A percentile compares a stretch with the other conserved stretches of the same genome.
phyloP scores from a whole-genome alignment of 1,139 yeast species.

The Taiozyma sp. region DNA sequence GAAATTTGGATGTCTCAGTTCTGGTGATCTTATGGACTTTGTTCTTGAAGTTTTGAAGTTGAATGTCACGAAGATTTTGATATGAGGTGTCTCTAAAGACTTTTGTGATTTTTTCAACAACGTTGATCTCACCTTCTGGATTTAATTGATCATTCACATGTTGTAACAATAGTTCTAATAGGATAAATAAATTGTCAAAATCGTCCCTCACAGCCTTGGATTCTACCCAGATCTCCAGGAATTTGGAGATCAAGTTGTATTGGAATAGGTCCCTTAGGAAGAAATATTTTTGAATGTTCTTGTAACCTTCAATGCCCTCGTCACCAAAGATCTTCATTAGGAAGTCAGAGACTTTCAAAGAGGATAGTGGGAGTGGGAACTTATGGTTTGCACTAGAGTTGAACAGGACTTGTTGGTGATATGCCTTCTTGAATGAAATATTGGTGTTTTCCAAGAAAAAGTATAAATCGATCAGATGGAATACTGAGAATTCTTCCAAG shows the following conservation, averaged over 20 bases:
- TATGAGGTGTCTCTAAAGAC: conserved; percentile 41
- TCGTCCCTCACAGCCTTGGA: conserved; percentile 55
- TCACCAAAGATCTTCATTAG: conserved; percentile 11
- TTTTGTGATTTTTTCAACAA: conserved; percentile 42
- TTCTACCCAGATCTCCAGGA: conserved; percentile 64
- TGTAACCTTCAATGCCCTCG: conserved; percentile 13
- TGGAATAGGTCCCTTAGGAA: conserved; percentile 56
- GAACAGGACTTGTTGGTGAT: conserved; percentile 54
- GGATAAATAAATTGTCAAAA: conserved; percentile 42
- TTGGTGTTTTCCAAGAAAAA: conserved; percentile 51
- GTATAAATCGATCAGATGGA: conserved; percentile 42
- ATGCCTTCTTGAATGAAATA: conserved; percentile 51
- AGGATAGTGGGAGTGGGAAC: conserved; percentile 19
- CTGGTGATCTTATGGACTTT: conserved; percentile 33
- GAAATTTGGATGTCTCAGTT: conserved; percentile 33
- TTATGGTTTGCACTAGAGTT: conserved; percentile 13
- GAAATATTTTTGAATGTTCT: conserved; percentile 40
- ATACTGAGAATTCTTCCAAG: conserved; percentile 14
- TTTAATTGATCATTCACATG: conserved; percentile 27
- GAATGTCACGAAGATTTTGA: conserved; percentile 51
- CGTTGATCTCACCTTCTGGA: conserved; percentile 13
- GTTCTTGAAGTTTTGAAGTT: conserved; percentile 42
- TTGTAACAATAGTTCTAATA: conserved; percentile 31
- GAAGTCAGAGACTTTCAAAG: conserved; percentile 15
- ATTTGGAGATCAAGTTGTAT: conserved; percentile 49